Base-by-base conservation (phyloP, 2,329 filamentous ascomycete genomes). In the Helotiales sp. region DNA sequence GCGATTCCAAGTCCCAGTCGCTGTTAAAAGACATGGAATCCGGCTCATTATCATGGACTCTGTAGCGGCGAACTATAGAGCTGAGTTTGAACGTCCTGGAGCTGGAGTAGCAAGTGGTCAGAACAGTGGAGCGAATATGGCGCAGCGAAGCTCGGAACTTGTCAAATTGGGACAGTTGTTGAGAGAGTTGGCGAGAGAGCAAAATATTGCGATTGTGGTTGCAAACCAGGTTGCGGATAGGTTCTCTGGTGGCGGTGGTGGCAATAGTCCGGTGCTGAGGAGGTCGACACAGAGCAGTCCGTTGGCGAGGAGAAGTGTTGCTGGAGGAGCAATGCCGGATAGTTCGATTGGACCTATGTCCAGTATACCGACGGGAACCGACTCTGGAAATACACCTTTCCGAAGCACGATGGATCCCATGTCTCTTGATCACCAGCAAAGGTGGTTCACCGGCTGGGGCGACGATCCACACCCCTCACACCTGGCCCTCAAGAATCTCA, bases 361-460 rank as follows among this genome's bases (percentile, higher is more conserved):
- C 74, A 74, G 69, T 60, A 43, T 71, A 6, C 57, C 62, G 24
- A 32, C 47, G 11, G 49, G 61, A 13, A 45, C 55, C n/a, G 59
- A 61, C 11, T 17, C 47, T 10, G 65, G 50, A 15, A 20, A 28
- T 22, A 30, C 61, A 17, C 54, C 70, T 13, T 68, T 70, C 32
- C 54, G 52, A 49, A 66, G 75, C 71, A 76, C 79, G 77, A 79
- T 75, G 67, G 84, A 87, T 13, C 87, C 89, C 0, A 83, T 97
- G 43, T 86, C 87, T 34, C 86, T 97, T 8, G 90, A 96, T 73
- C 92, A 97, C 79, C 95, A 98, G 79, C 93, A 97, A 78, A 87
- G 92, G 50, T 97, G 94, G 87, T 97, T 97, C 80, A 96, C 94
- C 3, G 94, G 96, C 70, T 97, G 96, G 95, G 93, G 95, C 24